Evolutionary conservation across 371 early-diverging fungal genomes (phyloP).

Genomic region (Choanephora cucurbitarum): DNA sequence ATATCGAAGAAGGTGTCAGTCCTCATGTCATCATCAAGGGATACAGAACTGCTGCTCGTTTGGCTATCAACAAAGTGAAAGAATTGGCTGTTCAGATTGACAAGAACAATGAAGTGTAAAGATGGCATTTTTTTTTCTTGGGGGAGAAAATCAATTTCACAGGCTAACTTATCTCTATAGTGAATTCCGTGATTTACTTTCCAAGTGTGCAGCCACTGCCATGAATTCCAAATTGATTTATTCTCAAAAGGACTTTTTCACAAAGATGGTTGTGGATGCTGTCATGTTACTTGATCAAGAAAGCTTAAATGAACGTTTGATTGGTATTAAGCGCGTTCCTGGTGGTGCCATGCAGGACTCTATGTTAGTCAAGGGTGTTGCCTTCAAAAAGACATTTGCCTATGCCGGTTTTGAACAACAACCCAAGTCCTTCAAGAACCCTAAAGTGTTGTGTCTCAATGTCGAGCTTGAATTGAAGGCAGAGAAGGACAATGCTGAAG

Average conservation of each 20-base stretch:
- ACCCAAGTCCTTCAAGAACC: conserved; percentile 96
- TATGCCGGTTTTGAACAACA: conserved; percentile 99
- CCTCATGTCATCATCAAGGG: conserved; percentile 96
- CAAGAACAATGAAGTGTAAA: conserved; percentile 72
- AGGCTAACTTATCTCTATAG: conserved; percentile 33
- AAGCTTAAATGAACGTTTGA: conserved; percentile 91
- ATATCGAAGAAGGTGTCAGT: conserved; percentile 95
- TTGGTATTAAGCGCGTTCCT: conserved; percentile 98
- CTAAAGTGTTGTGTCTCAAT: conserved; percentile 94
- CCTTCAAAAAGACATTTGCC: conserved; percentile 99
- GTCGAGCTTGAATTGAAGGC: conserved; percentile 99
- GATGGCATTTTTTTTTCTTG: too few species aligned
- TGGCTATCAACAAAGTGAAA: conserved; percentile 86
- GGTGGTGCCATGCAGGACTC: conserved; percentile 99
- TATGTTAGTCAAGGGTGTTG: conserved; percentile 96
- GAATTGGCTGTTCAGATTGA: conserved; percentile 83
- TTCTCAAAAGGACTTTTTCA: conserved; percentile 97
- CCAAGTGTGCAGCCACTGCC: conserved; percentile 97
- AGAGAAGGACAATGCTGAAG: conserved; percentile 99
- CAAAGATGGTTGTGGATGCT: conserved; percentile 98
- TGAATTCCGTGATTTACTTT: conserved; percentile 89
- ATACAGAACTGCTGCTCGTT: conserved; percentile 84
- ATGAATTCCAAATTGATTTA: conserved; percentile 99
- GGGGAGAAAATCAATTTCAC: too few species aligned
- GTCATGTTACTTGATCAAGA: conserved; percentile 92